phyloP scores from a whole-genome alignment of 108 stramenopile genomes.

The Cyclotella choctawhatcheeana region DNA sequence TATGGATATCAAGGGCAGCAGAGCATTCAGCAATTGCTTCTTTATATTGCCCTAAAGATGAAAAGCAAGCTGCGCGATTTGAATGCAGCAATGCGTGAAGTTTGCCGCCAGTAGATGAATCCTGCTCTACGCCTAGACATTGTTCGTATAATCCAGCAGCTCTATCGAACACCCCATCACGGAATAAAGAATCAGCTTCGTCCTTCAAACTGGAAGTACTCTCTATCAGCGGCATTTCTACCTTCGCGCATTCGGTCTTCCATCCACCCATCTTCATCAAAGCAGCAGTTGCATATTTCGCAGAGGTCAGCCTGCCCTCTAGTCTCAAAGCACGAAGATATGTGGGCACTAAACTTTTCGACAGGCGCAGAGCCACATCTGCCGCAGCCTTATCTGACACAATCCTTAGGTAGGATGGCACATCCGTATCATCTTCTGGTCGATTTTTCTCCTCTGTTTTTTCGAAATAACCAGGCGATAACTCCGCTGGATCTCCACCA shows the following conservation, averaged over 20 bases:
- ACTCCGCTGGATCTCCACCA: conserved; percentile 7
- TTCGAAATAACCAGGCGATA: conserved; percentile 32
- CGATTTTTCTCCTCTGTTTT: background rate
- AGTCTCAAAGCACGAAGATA: conserved; percentile 46
- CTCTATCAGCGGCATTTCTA: conserved; percentile 22
- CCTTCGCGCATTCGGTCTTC: conserved; percentile 11
- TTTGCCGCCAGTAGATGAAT: conserved; percentile 34
- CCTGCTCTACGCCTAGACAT: conserved; percentile 32
- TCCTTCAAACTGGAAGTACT: conserved; percentile 47
- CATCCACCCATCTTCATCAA: conserved; percentile 20
- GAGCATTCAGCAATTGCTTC: conserved; percentile 51
- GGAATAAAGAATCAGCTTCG: conserved; percentile 42
- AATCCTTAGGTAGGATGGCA: conserved; percentile 28
- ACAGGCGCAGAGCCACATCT: conserved; percentile 44
- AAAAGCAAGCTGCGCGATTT: conserved; percentile 54
- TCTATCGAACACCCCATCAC: conserved; percentile 40
- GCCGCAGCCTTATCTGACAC: conserved; percentile 24
- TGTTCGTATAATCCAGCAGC: conserved; percentile 43
- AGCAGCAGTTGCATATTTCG: conserved; percentile 8
- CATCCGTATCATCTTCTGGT: background rate
- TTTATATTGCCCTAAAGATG: conserved; percentile 37
- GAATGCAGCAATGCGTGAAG: conserved; percentile 54
- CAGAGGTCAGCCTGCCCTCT: conserved; percentile 43
- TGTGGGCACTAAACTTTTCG: conserved; percentile 23
- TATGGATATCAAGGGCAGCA: conserved; percentile 47